Base-by-base conservation (phyloP, 2,329 filamentous ascomycete species). In the Fusarium mexicanum region DNA sequence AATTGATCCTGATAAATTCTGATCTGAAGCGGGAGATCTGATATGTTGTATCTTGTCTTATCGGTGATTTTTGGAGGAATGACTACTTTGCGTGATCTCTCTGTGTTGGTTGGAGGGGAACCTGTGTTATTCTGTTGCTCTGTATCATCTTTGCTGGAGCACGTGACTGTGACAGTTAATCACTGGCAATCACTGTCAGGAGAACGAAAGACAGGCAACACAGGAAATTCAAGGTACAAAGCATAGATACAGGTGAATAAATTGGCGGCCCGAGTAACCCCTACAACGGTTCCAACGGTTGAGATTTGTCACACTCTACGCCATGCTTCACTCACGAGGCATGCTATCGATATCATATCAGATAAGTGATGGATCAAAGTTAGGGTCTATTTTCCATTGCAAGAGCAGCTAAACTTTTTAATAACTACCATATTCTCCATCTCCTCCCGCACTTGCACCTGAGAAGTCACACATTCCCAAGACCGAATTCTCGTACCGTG, bases 401-500 rank as follows among this genome's bases (percentile, higher is more conserved):
- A 62, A 74, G 69, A 72, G 70, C 57, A 71, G 67, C 69, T 73
- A 61, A 78, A 76, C 71, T 78, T 79, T 79, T 79, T 77, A 57
- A 61, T 71, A 61, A 62, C 51, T 54, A 70, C 66, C 62, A 69
- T 61, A 64, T 55, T 66, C 70, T 60, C 65, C 65, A 29, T 66
- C 58, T 35, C 64, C 51, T 67, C 64, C 62, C 44, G 11, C 47
- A 24, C 47, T 16, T 26, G 20, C 35, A 54, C 13, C 35, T 22
- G 22, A 46, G 29, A 48, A 40, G 17, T 33, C 9, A n/a, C 29
- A 61, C 53, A 53, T 17, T 46, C n/a, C 37, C 20, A 33, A 35
- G 44, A 37, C 29, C 20, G n/a, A 47, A 37, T 46, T 22, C 57
- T 46, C 33, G 33, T 44, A 33, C 67, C 60, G 29, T 69, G 48